Percentiles rank a stretch among this genome's conserved stretches.
phyloP scores from a whole-genome alignment of 2,329 filamentous ascomycete species.

The Sphaerostilbella broomeana region DNA sequence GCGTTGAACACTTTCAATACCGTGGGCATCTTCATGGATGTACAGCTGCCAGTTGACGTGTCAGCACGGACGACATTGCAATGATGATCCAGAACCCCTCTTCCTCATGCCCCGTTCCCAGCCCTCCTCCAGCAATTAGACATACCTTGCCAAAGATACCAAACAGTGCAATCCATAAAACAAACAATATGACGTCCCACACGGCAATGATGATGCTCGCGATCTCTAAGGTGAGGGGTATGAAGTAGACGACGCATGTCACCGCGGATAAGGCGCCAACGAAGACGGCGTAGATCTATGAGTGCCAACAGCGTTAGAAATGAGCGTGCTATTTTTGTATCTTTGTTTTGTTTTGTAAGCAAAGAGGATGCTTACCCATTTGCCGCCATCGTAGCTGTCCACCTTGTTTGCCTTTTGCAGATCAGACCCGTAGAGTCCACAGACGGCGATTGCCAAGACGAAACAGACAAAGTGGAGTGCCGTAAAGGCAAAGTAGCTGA shows the following conservation, averaged over 20 bases:
- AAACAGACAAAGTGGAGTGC: slow-evolving; percentile 70
- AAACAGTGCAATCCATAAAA: slow-evolving; percentile 77
- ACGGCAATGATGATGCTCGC: slow-evolving; percentile 45
- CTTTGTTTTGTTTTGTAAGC: not conserved
- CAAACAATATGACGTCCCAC: slow-evolving; percentile 66
- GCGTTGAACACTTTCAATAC: slow-evolving; percentile 55
- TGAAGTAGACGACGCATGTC: slow-evolving; percentile 58
- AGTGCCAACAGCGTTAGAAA: slow-evolving; percentile 3
- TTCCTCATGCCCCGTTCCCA: not conserved
- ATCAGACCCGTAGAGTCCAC: slow-evolving; percentile 71
- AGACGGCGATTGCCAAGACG: slow-evolving; percentile 66
- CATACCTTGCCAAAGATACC: slow-evolving; percentile 68
- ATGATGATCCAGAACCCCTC: not conserved
- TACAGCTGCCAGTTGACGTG: slow-evolving; percentile 47
- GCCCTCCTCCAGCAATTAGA: not conserved
- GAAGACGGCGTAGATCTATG: slow-evolving; percentile 63
- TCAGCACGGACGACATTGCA: slow-evolving; percentile 11
- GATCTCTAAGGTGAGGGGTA: slow-evolving; percentile 53
- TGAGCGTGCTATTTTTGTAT: not conserved
- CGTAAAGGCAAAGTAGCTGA: slow-evolving; percentile 50
- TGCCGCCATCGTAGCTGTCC: slow-evolving; percentile 49
- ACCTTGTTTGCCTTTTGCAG: slow-evolving; percentile 48
- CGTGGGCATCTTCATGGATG: slow-evolving; percentile 61
- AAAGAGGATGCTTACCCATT: slow-evolving; percentile 53
- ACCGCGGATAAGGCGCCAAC: slow-evolving; percentile 59